phyloP scores from a whole-genome alignment of 2,329 filamentous ascomycete genomes.

The Cordyceps cateniannulata region DNA sequence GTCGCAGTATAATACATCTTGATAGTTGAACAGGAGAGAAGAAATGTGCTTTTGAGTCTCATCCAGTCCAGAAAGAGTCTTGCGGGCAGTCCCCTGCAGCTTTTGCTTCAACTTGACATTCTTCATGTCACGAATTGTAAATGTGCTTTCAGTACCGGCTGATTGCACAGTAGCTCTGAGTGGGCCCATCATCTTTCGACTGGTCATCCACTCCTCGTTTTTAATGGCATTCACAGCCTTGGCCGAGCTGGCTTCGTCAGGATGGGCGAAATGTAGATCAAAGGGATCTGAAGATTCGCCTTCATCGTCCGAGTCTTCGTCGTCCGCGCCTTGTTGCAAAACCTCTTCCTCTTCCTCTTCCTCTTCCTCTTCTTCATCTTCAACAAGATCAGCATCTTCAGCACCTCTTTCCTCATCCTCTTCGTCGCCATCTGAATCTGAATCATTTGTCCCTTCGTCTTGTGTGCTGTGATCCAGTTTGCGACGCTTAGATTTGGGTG shows the following conservation, averaged over 20 bases:
- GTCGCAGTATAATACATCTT: slow-evolving; percentile 70
- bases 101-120: slow-evolving; percentile 64
- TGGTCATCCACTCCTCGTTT: slow-evolving; percentile 44
- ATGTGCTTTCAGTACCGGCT: slow-evolving; percentile 34
- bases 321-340: slow-evolving; percentile 20
- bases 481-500: slow-evolving; percentile 47
- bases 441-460: slow-evolving; percentile 8
- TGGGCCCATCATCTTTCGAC: slow-evolving; percentile 38
- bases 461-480: slow-evolving; percentile 39
- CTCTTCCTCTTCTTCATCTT: slow-evolving; percentile 28
- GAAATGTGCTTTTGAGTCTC: slow-evolving; percentile 59
- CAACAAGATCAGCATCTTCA: slow-evolving; percentile 22
- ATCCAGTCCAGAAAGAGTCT: slow-evolving; percentile 52
- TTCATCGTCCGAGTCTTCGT: slow-evolving; percentile 42
- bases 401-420: slow-evolving; percentile 29
- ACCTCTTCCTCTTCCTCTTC: slow-evolving; percentile 39
- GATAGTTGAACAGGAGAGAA: slow-evolving; percentile 72
- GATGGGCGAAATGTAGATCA: slow-evolving; percentile 68
- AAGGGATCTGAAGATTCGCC: slow-evolving; percentile 63
- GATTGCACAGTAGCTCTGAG: slow-evolving; percentile 42
- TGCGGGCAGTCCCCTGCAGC: slow-evolving; percentile 48
- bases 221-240: slow-evolving; percentile 45
- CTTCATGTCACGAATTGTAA: slow-evolving; percentile 32
- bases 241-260: slow-evolving; percentile 54
- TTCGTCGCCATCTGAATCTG: slow-evolving; percentile 12